phyloP scores from a whole-genome alignment of 2,329 filamentous ascomycete species.

The Trichoderma guizhouense region DNA sequence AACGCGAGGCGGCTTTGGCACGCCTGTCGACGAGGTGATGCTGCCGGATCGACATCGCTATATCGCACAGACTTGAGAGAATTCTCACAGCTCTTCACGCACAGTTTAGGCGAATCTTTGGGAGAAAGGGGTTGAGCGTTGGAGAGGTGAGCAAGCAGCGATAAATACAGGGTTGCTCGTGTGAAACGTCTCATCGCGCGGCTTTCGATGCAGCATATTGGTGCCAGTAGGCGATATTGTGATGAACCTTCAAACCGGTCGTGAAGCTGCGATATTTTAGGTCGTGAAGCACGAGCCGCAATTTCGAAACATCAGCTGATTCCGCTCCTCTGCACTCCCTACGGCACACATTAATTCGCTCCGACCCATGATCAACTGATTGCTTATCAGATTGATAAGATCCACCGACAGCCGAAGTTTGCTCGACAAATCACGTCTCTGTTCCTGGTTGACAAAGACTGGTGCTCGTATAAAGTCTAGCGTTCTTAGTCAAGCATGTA shows the following conservation, averaged over 20 bases:
- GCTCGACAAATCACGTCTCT: not conserved
- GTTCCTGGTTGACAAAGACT: not conserved
- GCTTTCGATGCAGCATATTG: not conserved
- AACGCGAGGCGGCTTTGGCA: conserved; percentile 10
- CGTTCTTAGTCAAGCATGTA: not conserved
- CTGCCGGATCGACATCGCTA: not conserved
- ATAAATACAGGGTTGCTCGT: not conserved
- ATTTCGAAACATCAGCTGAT: conserved; percentile 8
- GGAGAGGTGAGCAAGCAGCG: not conserved
- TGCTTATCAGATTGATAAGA: conserved; percentile 17
- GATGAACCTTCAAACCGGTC: not conserved
- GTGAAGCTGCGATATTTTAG: conserved; percentile 1
- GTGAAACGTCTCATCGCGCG: not conserved
- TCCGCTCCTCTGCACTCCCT: not conserved
- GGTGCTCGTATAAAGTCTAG: not conserved
- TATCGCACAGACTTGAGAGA: not conserved
- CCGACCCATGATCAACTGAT: conserved; percentile 3
- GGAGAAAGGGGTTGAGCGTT: not conserved
- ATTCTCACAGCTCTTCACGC: not conserved
- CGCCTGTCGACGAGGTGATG: not conserved
- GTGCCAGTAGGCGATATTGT: not conserved
- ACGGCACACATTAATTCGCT: not conserved
- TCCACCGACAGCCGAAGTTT: not conserved
- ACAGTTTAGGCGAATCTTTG: not conserved
- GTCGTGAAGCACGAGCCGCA: not conserved